A percentile compares a stretch with the other conserved stretches of the same genome.
These are phyloP conservation scores for Incumbomyces lentus DNA, from an alignment of 2,329 filamentous ascomycete species.

Conservation along the genomic window DNA sequence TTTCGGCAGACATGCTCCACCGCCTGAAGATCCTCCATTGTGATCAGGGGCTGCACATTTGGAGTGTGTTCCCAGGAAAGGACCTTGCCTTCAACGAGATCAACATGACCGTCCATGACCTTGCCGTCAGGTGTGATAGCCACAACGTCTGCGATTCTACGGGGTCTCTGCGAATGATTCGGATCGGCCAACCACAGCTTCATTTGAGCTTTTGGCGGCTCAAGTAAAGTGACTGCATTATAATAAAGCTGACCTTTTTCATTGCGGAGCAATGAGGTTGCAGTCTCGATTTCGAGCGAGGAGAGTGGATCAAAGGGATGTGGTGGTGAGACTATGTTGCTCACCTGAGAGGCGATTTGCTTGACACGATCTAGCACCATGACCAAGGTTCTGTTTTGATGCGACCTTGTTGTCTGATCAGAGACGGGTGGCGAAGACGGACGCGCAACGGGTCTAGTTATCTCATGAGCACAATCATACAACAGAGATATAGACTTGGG, in stretches of 20 bases:
- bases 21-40: constrained; percentile 75
- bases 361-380: constrained; percentile 56
- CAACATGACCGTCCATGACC: constrained; percentile 72
- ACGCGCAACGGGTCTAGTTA: too few species aligned
- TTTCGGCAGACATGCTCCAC: constrained; percentile 67
- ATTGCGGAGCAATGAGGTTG: constrained; percentile 58
- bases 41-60: constrained; percentile 78
- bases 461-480: too few species aligned
- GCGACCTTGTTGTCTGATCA: too few species aligned
- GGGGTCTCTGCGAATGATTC: constrained; percentile 49
- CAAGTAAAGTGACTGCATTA: constrained; percentile 75
- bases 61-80: constrained; percentile 64
- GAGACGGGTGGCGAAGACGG: too few species aligned
- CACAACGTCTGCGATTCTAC: constrained; percentile 69
- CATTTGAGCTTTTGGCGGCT: constrained; percentile 80
- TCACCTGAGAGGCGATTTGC: constrained; percentile 53
- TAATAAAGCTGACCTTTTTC: constrained; percentile 64
- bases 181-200: constrained; percentile 63
- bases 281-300: constrained; percentile 60
- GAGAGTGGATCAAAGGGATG: constrained; percentile 74
- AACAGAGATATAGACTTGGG: too few species aligned
- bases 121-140: constrained; percentile 69
- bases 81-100: constrained; percentile 57
- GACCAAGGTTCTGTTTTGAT: constrained; percentile 6
- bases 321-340: constrained; percentile 42